These are phyloP conservation scores for Teratosphaeria gauchensis DNA, from an alignment of 2,329 filamentous ascomycete genomes.

Conservation along the genomic window DNA sequence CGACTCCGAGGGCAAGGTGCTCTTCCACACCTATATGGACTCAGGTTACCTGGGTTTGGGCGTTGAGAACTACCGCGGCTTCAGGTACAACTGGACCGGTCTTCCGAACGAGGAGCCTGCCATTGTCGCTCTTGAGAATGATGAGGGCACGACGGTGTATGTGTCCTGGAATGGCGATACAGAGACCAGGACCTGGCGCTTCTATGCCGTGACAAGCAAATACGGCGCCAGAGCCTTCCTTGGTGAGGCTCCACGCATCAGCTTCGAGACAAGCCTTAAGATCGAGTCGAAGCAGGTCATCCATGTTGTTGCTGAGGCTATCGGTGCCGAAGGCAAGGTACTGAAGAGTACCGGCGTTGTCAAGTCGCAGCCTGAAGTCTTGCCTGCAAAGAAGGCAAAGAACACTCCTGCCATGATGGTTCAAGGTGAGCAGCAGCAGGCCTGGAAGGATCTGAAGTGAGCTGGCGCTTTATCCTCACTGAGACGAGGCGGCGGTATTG, in stretches of 20 bases:
- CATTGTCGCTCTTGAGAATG: conserved; percentile 13
- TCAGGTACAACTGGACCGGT: conserved; percentile 30
- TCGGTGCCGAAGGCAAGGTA: background rate
- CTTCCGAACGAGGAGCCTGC: conserved; percentile 36
- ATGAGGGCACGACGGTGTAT: conserved; percentile 30
- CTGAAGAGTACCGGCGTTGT: background rate
- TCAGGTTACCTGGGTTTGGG: conserved; percentile 21
- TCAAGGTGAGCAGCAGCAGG: background rate
- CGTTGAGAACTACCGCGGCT: conserved; percentile 40
- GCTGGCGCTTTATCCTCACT: background rate
- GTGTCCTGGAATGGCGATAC: conserved; percentile 43
- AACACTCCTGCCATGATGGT: background rate
- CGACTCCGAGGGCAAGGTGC: conserved; percentile 36
- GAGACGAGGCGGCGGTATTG: background rate
- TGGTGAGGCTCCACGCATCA: background rate
- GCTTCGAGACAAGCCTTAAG: background rate
- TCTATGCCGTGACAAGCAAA: conserved; percentile 26
- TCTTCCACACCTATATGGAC: conserved; percentile 38
- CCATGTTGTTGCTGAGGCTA: background rate
- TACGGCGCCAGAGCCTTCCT: background rate
- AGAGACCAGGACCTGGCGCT: conserved; percentile 36
- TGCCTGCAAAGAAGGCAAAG: background rate
- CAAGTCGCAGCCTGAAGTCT: background rate
- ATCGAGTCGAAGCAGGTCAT: background rate
- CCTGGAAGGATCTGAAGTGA: background rate